Base-by-base conservation (phyloP, 2,329 filamentous ascomycete genomes). In the Alternaria brassicicola region DNA sequence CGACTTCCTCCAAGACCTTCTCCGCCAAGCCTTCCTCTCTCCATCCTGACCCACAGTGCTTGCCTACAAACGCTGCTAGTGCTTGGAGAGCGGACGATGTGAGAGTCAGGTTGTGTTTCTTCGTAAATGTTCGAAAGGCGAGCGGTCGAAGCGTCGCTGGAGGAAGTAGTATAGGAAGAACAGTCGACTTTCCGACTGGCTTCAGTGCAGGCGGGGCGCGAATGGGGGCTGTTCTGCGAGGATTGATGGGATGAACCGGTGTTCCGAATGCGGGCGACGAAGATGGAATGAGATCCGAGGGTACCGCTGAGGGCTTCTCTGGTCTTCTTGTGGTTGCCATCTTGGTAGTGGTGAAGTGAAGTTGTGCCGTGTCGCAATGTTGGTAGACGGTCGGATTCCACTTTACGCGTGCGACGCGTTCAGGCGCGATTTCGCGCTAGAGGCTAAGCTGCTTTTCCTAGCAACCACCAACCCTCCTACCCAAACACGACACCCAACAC, bases 1-100 rank as follows among this genome's bases (percentile, higher is more conserved):
- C 93, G 7, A 93, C 87, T 77, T 98, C 95, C 70, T 99, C 95
- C 33, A 99, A 80, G 12, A 97, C 92, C 65, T 89, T 89, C 77
- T 99, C 96, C 3, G 93, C 95, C 30, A 97, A 82, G 0, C 96
- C 94, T 75, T 96, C 93, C 80, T 98, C 93, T 69, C 94, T 87
- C 95, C 95, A 99, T 88, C 89, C 92, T 56, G 93, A 93, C 31
- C 95, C 95, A 76, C 95, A 99, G 77, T 97, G 90, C 67, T 91
- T 89, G 10, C 95, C 96, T 52, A 99, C 90, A 76, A 99, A 99
- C 1, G 86, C 85, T 19, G 95, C 93, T 30, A 99, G 84, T 45
- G 91, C 87, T 76, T 94, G 89, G 5, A 99, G 82, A 0, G 95
- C 92, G 0, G 93, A 88, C 0, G 94, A 95, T 7, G 91, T 93